Evolutionary conservation across 2,329 filamentous ascomycete genomes (phyloP).

Genomic region (Hymenotorrendiella dingleyae): DNA sequence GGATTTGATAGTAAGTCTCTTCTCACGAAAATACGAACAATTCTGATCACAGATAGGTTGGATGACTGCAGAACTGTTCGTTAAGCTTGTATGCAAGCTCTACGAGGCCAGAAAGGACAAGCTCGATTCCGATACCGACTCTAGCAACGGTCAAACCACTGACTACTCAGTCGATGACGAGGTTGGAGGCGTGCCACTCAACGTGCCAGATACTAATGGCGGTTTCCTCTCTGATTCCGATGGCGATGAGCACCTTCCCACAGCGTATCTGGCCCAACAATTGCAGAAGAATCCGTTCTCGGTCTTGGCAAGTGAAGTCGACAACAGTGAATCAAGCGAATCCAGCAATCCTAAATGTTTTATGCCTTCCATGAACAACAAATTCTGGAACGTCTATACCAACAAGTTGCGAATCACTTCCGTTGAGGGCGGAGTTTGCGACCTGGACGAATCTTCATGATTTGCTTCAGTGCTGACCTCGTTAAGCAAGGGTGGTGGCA

Average conservation of each 20-base stretch:
- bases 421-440: conserved; percentile 5
- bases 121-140: conserved; percentile 1
- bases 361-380: neutral
- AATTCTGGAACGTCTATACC: conserved; percentile 3
- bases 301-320: neutral
- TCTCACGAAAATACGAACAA: neutral
- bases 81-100: conserved; percentile 28
- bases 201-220: neutral
- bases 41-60: conserved; percentile 25
- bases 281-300: neutral
- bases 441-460: no score
- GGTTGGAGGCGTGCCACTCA: neutral
- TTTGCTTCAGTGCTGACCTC: no score
- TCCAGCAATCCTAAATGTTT: neutral
- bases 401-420: conserved; percentile 6
- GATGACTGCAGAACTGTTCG: conserved; percentile 39
- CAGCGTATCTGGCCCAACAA: neutral
- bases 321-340: neutral
- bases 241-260: neutral
- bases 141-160: neutral
- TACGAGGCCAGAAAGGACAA: conserved; percentile 13
- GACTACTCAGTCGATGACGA: neutral
- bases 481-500: no score
- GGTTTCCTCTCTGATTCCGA: neutral
- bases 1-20: conserved; percentile 50